Percentiles rank a stretch among this genome's conserved stretches.
phyloP scores from a whole-genome alignment of 108 stramenopile genomes.

The Pelagomonas calceolata region DNA sequence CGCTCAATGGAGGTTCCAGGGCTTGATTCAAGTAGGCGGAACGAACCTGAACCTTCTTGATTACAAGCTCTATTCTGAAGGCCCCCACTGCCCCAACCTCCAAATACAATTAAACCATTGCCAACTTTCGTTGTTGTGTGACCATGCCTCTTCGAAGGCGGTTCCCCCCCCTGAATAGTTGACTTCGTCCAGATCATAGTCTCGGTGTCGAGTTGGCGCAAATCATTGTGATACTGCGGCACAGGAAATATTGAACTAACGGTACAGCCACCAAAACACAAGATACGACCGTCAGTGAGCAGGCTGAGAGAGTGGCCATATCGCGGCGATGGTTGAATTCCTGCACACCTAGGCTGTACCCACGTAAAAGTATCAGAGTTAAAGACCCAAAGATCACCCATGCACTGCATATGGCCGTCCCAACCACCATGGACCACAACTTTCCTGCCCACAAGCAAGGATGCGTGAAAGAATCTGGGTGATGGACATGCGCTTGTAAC shows the following conservation, averaged over 20 bases:
- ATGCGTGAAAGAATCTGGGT: conserved; percentile 38
- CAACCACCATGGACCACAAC: conserved; percentile 55
- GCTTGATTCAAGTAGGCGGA: too few species aligned
- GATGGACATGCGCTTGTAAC: conserved; percentile 32
- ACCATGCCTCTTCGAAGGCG: neutral
- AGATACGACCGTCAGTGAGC: conserved; percentile 35
- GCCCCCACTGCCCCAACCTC: conserved; percentile 14
- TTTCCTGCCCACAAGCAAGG: conserved; percentile 44
- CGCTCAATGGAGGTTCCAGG: too few species aligned
- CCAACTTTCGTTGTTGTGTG: neutral
- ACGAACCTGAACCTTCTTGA: too few species aligned
- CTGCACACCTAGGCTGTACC: conserved; percentile 35
- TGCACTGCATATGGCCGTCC: conserved; percentile 37
- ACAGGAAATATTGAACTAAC: conserved; percentile 13
- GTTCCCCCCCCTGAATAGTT: too few species aligned
- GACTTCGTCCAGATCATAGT: conserved; percentile 9
- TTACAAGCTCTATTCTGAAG: too few species aligned
- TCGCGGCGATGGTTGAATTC: conserved; percentile 27
- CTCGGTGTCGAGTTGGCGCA: conserved; percentile 9
- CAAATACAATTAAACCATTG: neutral
- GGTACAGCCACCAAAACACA: conserved; percentile 39
- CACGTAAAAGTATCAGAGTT: conserved; percentile 44
- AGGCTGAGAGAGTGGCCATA: conserved; percentile 39
- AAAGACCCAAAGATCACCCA: conserved; percentile 53
- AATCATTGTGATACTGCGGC: conserved; percentile 7